Conservation (phyloP, 345 rosid genomes). For the Heritiera fomes region DNA sequence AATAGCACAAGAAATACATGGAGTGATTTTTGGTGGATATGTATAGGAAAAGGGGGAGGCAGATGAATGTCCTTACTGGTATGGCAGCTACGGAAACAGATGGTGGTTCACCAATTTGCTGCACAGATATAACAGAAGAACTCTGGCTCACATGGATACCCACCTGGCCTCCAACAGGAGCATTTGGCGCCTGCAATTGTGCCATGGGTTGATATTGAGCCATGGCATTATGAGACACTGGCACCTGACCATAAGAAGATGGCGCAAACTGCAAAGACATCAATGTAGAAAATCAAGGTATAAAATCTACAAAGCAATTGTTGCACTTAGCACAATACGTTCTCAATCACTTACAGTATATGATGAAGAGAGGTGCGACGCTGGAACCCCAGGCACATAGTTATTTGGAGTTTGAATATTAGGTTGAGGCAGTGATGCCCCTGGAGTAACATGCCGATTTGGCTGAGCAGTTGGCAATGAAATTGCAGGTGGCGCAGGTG, state of each 20-base stretch:
- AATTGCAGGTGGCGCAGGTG: conserved; percentile 52
- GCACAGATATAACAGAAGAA: conserved; percentile 41
- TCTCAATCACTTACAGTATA: conserved; percentile 56
- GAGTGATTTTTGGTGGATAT: neutral
- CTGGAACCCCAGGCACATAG: conserved; percentile 53
- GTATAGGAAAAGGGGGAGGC: neutral
- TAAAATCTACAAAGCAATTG: conserved; percentile 22
- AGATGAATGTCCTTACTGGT: conserved; percentile 37
- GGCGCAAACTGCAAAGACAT: conserved; percentile 58
- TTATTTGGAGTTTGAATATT: conserved; percentile 49
- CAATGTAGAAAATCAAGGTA: conserved; percentile 23
- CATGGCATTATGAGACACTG: conserved; percentile 37
- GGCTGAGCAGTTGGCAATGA: conserved; percentile 52
- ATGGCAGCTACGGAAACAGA: conserved; percentile 36
- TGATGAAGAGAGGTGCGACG: conserved; percentile 58
- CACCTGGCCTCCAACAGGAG: conserved; percentile 56
- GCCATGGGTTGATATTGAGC: conserved; percentile 54
- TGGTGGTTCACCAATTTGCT: conserved; percentile 48
- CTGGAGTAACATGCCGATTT: conserved; percentile 48
- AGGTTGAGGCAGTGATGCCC: conserved; percentile 54
- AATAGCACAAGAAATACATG: neutral
- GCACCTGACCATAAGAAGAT: conserved; percentile 55
- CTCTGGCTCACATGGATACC: conserved; percentile 45
- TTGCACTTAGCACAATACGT: conserved; percentile 13
- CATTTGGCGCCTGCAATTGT: conserved; percentile 49